These are phyloP conservation scores for Pythium vanterpoolii DNA, from an alignment of 352 stramenopile genomes.

Conservation along the genomic window DNA sequence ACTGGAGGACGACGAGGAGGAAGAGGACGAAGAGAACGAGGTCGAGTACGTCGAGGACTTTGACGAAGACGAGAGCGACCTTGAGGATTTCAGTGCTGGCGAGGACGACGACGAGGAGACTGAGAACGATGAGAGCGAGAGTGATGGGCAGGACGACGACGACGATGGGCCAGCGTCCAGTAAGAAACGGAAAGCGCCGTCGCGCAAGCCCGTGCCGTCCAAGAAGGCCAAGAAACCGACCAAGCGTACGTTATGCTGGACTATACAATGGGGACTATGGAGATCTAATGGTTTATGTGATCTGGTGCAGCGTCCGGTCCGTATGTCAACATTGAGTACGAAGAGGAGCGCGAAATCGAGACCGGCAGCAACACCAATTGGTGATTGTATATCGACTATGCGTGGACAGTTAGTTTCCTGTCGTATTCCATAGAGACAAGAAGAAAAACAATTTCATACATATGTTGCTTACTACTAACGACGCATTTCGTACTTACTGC, in stretches of 20 bases:
- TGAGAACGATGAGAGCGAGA: constrained; percentile 58
- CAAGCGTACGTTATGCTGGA: constrained; percentile 39
- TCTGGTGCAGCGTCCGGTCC: constrained; percentile 36
- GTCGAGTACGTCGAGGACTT: constrained; percentile 87
- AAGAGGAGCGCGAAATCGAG: constrained; percentile 70
- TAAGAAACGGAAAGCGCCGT: constrained; percentile 70
- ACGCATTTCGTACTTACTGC: constrained; percentile 45
- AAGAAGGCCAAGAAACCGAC: constrained; percentile 66
- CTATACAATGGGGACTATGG: background rate
- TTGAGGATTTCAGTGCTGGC: constrained; percentile 80
- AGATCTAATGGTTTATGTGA: constrained; percentile 8
- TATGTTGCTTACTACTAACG: background rate
- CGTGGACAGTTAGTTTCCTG: background rate
- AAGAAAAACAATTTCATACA: background rate
- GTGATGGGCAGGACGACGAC: constrained; percentile 41
- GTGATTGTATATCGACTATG: constrained; percentile 20
- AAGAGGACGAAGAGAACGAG: constrained; percentile 45
- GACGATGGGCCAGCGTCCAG: constrained; percentile 30
- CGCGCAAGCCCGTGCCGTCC: constrained; percentile 17
- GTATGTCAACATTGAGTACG: constrained; percentile 87
- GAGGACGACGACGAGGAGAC: constrained; percentile 90
- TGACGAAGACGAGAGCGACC: constrained; percentile 92
- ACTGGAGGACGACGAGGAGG: constrained; percentile 60
- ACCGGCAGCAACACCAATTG: constrained; percentile 43
- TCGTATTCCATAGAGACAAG: constrained; percentile 1